phyloP scores from a whole-genome alignment of 1,139 yeast species.

The Blastobotrys raffinosifermentans region DNA sequence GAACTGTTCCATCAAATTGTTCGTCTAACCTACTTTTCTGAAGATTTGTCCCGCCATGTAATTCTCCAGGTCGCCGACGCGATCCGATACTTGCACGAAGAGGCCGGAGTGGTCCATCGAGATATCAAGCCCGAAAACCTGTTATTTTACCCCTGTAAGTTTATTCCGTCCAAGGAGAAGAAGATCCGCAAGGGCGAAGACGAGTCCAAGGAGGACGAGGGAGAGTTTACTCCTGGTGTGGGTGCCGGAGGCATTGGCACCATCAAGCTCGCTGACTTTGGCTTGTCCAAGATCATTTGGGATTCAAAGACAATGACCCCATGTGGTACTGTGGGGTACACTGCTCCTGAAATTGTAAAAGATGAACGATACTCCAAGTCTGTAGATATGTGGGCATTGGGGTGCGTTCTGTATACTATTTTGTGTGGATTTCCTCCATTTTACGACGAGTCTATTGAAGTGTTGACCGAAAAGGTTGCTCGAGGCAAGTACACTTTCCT shows the following conservation, averaged over 20 bases:
- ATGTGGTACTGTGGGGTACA: constrained; percentile 86
- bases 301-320: constrained; percentile 70
- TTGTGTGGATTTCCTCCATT: constrained; percentile 96
- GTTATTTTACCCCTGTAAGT: constrained; percentile 70
- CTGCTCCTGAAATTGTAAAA: constrained; percentile 91
- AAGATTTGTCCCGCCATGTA: constrained; percentile 76
- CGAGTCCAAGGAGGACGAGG: constrained; percentile 81
- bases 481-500: constrained; percentile 77
- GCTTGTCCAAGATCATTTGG: constrained; percentile 78
- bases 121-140: constrained; percentile 95
- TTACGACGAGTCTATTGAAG: constrained; percentile 79
- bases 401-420: constrained; percentile 84
- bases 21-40: constrained; percentile 83
- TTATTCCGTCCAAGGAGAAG: constrained; percentile 46
- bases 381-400: constrained; percentile 95
- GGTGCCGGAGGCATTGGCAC: constrained; percentile 91
- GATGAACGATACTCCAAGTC: constrained; percentile 82
- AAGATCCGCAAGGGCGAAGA: constrained; percentile 70
- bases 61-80: constrained; percentile 82
- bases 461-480: constrained; percentile 76
- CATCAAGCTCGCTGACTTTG: constrained; percentile 89
- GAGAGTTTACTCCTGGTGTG: constrained; percentile 62
- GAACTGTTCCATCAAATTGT: constrained; percentile 93
- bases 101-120: constrained; percentile 83
- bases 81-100: constrained; percentile 71